Evolutionary conservation across 2,329 filamentous ascomycete species (phyloP), one percentile per base, ranked within the genome.

Genomic region (Lachnellula cervina): DNA sequence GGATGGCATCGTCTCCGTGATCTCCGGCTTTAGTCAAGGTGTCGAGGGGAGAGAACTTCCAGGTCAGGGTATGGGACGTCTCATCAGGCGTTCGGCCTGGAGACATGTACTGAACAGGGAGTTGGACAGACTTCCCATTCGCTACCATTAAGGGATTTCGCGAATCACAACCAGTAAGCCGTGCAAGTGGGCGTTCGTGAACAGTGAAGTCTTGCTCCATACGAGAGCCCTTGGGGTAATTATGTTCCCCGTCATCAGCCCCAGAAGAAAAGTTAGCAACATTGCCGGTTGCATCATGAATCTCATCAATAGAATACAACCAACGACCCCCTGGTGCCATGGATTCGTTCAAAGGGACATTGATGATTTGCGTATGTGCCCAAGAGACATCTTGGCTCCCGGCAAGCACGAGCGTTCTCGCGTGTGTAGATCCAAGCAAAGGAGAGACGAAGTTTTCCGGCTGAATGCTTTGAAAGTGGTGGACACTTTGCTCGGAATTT

Each of bases 381-480:
- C 94, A 97, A 0, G 87, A 84, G 35, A 88, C 78, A 62, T 93
- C 88, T 47, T 88, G 79, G 32, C 82, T 78, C 40, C 76, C 80
- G 13, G 79, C 73, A 43, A 77, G 73, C 43, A 87, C 75, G 43
- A 91, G 69, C 17, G 79, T 79, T 19, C 79, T 79, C 1, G 81
- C 77, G 25, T 76, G 77, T 49, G 80, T 76, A 45, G 83, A 78
- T 49, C 80, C 80, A n/a, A 88, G 73, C 37, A 96, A 76, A 1
- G 91, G 90, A 1, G 90, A 96, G 3, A 81, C 78, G 66, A 92
- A 87, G 37, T 89, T 89, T 49, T 97, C 91, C 0, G 94, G 92
- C 65, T 96, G 92, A 45, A 99, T 83, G 66, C 90, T 96, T 72
- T 97, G 92, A 64, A 96, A 93, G 60, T 93, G 90, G 63, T 92